Conservation (phyloP, 2,329 filamentous ascomycete species). For the Xylaria sp. region DNA sequence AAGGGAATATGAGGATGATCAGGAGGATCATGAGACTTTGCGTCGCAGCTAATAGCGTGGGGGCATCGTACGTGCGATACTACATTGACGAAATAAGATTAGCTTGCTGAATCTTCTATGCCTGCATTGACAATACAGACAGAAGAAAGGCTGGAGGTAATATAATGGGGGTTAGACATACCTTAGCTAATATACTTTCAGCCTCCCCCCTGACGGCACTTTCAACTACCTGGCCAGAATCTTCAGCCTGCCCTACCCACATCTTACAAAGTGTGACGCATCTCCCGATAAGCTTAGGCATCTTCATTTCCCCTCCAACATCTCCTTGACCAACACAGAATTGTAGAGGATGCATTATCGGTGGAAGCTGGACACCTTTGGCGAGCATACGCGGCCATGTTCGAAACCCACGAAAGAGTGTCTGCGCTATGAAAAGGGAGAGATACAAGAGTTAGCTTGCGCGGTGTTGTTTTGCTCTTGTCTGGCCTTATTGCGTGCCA, state of each 20-base stretch:
- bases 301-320: constrained; percentile 15
- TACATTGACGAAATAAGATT: constrained; percentile 28
- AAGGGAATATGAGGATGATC: constrained; percentile 54
- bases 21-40: constrained; percentile 54
- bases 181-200: constrained; percentile 48
- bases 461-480: not conserved
- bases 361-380: constrained; percentile 52
- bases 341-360: constrained; percentile 51
- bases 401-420: constrained; percentile 51
- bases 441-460: not conserved
- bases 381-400: constrained; percentile 55
- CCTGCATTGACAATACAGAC: not conserved
- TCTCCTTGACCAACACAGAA: constrained; percentile 24
- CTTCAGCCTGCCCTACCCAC: constrained; percentile 51
- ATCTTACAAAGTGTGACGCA: constrained; percentile 53
- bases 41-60: constrained; percentile 50
- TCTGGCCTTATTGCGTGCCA: not conserved
- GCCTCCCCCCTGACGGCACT: constrained; percentile 50
- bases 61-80: constrained; percentile 50
- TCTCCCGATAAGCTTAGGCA: constrained; percentile 50
- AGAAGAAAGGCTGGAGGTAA: not conserved
- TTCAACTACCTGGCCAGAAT: constrained; percentile 48
- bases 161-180: constrained; percentile 33
- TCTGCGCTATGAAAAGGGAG: constrained; percentile 37
- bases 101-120: not conserved